A percentile compares a stretch with the other conserved stretches of the same genome.
phyloP scores from a whole-genome alignment of 805 yeast genomes.

The Starmerella bombi region DNA sequence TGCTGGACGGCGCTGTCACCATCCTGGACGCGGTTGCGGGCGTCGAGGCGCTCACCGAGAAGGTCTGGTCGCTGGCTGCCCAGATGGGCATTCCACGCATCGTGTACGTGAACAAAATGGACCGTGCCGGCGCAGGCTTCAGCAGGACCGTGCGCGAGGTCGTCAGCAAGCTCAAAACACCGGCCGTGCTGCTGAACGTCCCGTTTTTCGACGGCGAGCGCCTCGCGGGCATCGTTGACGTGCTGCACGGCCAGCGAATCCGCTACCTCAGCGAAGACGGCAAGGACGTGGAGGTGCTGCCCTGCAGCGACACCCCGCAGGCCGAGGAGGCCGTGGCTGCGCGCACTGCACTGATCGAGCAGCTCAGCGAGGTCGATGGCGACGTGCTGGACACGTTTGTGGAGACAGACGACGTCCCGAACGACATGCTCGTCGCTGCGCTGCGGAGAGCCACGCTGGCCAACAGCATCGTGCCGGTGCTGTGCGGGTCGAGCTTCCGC shows the following conservation, averaged over 20 bases:
- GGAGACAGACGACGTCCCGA: slow-evolving; percentile 42
- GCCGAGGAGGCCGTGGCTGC: slow-evolving; percentile 31
- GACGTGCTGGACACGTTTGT: slow-evolving; percentile 60
- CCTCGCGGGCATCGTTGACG: slow-evolving; percentile 66
- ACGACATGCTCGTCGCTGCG: slow-evolving; percentile 41
- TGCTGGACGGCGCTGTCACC: slow-evolving; percentile 86
- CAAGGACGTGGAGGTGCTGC: slow-evolving; percentile 34
- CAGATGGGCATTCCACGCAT: slow-evolving; percentile 57
- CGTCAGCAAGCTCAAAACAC: slow-evolving; percentile 57
- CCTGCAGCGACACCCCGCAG: slow-evolving; percentile 19
- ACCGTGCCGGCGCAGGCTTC: slow-evolving; percentile 88
- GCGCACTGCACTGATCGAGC: slow-evolving; percentile 60
- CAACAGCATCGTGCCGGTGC: slow-evolving; percentile 54
- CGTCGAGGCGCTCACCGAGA: slow-evolving; percentile 95
- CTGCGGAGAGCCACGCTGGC: slow-evolving; percentile 50
- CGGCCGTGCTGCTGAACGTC: slow-evolving; percentile 58
- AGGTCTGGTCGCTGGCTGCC: slow-evolving; percentile 84
- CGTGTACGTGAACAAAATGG: slow-evolving; percentile 88
- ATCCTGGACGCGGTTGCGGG: slow-evolving; percentile 94
- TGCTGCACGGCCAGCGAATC: slow-evolving; percentile 41
- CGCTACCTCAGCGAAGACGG: slow-evolving; percentile 43
- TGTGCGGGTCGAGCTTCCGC: slow-evolving; percentile 85
- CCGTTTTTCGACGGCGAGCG: slow-evolving; percentile 53
- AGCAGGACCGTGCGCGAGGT: slow-evolving; percentile 80
- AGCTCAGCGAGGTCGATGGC: slow-evolving; percentile 74